Conservation (phyloP, 257 asterid genomes). For the Primulina eburnea region DNA sequence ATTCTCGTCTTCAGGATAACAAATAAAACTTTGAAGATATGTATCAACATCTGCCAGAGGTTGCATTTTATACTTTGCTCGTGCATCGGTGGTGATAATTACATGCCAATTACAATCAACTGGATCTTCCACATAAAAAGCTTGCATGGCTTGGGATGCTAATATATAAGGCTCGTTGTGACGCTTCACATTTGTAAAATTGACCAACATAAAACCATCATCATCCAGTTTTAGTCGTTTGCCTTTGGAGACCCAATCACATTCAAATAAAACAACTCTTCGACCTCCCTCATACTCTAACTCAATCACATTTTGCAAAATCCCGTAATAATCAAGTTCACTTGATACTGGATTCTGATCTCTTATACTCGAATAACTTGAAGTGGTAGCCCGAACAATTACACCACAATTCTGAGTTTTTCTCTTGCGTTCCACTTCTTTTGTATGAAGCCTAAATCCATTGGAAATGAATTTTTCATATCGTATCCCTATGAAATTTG, state of each 20-base stretch:
- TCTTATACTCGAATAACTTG: conserved; percentile 1
- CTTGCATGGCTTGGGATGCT: neutral
- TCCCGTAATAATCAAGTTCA: neutral
- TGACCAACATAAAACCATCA: neutral
- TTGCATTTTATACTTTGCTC: too few relatives aligned
- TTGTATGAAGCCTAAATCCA: conserved; percentile 1
- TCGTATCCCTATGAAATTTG: neutral
- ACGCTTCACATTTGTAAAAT: neutral
- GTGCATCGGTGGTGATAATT: too few relatives aligned
- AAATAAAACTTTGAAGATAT: too few relatives aligned
- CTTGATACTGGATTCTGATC: neutral
- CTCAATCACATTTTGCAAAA: neutral
- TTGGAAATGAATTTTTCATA: neutral
- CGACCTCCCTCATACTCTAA: neutral
- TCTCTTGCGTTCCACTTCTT: neutral
- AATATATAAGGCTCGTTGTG: conserved; percentile 1
- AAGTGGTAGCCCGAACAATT: neutral
- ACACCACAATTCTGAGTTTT: conserved; percentile 5
- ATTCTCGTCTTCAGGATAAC: too few relatives aligned
- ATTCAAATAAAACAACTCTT: neutral
- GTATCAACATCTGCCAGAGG: too few relatives aligned
- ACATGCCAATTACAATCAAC: too few relatives aligned
- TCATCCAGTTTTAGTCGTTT: neutral
- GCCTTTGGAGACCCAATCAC: neutral
- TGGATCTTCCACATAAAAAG: conserved; percentile 9